phyloP scores from a whole-genome alignment of 192 early-diverging fungal genomes.

The Phycomyces nitens region DNA sequence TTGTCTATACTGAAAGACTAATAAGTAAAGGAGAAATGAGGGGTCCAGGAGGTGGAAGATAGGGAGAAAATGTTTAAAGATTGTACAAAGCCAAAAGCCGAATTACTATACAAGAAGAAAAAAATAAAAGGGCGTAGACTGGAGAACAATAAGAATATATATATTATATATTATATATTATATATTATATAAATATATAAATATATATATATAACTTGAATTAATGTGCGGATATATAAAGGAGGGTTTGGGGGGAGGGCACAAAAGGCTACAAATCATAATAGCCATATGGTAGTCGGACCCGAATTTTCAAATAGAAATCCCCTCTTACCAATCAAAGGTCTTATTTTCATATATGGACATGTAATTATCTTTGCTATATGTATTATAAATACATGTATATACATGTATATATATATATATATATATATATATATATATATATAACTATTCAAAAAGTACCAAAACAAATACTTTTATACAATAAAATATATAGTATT shows the following conservation, averaged over 20 bases:
- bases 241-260: neutral
- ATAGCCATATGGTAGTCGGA: too few relatives aligned
- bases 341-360: neutral
- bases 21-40: slow-evolving; percentile 4
- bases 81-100: slow-evolving; percentile 7
- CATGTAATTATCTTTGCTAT: too few relatives aligned
- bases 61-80: slow-evolving; percentile 11
- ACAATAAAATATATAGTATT: too few relatives aligned
- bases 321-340: neutral
- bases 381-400: too few relatives aligned
- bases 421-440: too few relatives aligned
- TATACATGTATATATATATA: neutral
- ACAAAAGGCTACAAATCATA: neutral
- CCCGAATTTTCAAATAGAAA: neutral
- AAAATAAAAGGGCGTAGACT: too few relatives aligned
- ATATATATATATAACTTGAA: neutral
- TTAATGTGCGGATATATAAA: neutral
- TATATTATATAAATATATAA: too few relatives aligned
- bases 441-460: too few relatives aligned
- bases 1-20: slow-evolving; percentile 9
- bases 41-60: neutral
- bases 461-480: too few relatives aligned
- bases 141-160: too few relatives aligned
- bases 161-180: too few relatives aligned
- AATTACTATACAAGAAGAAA: too few relatives aligned